These are phyloP conservation scores for Verticillium dahliae DNA, from an alignment of 2,329 filamentous ascomycete species.

Conservation along the genomic window DNA sequence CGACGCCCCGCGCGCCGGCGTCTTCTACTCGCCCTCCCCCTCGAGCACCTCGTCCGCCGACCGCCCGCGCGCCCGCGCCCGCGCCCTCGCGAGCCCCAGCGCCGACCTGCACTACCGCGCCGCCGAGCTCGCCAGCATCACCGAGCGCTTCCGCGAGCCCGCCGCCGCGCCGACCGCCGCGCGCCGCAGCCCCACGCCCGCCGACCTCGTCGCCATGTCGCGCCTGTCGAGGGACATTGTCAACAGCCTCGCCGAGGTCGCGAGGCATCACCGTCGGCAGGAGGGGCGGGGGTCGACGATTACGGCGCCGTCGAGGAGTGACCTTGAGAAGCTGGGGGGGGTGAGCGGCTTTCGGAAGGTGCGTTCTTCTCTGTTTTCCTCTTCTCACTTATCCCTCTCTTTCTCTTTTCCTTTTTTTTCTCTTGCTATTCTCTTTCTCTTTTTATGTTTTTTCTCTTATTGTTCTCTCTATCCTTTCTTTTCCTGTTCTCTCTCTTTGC, in stretches of 20 bases:
- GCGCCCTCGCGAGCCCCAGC: neutral
- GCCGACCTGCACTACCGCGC: neutral
- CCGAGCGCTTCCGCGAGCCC: neutral
- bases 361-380: too few relatives aligned
- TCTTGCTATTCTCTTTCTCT: too few relatives aligned
- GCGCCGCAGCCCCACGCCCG: neutral
- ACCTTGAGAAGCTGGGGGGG: neutral
- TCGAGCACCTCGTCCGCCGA: neutral
- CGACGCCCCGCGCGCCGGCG: neutral
- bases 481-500: neutral
- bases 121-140: neutral
- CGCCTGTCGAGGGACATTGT: constrained; percentile 7
- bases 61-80: neutral
- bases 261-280: neutral
- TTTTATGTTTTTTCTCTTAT: neutral
- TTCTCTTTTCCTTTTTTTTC: too few relatives aligned
- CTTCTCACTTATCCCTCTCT: too few relatives aligned
- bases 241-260: constrained; percentile 6
- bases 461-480: neutral
- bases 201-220: constrained; percentile 6
- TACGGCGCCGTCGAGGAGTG: neutral
- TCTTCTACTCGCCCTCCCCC: neutral
- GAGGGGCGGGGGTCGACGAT: neutral
- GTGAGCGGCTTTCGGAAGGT: neutral
- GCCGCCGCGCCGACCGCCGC: neutral